Evolutionary conservation across 345 rosid genomes (phyloP).

Genomic region (Conringia planisiliqua): DNA sequence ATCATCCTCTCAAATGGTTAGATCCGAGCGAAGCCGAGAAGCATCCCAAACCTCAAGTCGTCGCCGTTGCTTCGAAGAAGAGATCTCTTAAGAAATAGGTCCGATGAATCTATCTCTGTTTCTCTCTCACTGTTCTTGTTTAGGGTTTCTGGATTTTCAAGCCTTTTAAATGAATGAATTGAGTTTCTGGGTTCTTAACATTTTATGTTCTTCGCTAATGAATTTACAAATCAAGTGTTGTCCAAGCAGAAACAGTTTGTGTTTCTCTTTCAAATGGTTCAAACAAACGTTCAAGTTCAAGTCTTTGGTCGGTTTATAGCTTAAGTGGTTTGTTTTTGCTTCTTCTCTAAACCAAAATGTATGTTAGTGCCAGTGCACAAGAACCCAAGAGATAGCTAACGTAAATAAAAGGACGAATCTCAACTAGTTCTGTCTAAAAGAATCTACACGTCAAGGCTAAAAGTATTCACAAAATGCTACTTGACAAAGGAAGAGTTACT

Average conservation of each 20-base stretch:
- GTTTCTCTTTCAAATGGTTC: no score
- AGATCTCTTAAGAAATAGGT: conserved; percentile 56
- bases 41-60: conserved; percentile 65
- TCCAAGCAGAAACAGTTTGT: neutral
- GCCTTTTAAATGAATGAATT: neutral
- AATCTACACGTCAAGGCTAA: no score
- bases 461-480: no score
- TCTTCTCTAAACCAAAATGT: no score
- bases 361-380: no score
- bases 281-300: no score
- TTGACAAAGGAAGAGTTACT: neutral
- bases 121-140: neutral
- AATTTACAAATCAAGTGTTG: neutral
- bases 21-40: conserved; percentile 75
- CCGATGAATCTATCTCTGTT: neutral
- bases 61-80: conserved; percentile 45
- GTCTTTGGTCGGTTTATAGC: no score
- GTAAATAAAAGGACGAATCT: no score
- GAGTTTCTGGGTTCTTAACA: no score
- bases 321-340: no score
- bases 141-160: neutral
- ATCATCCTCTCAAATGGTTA: conserved; percentile 77
- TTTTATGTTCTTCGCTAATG: no score
- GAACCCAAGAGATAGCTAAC: no score
- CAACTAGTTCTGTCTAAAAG: neutral